Conservation (phyloP, 1,139 yeast genomes). For the Insectozyma bohioensis region DNA sequence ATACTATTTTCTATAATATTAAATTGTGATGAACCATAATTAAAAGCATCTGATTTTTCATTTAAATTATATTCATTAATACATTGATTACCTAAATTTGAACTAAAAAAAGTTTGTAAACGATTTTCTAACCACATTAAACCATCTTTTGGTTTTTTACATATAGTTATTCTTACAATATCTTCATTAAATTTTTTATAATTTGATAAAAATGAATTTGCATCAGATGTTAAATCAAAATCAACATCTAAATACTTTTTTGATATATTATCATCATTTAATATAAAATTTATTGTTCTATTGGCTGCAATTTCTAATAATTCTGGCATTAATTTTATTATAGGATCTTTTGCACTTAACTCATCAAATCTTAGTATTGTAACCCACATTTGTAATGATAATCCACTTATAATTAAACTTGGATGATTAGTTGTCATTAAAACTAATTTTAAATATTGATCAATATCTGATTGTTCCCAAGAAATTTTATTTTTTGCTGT, state of each 20-base stretch:
- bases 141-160: constrained; percentile 82
- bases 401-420: constrained; percentile 85
- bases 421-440: constrained; percentile 80
- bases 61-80: constrained; percentile 55
- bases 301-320: constrained; percentile 77
- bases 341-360: constrained; percentile 50
- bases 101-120: constrained; percentile 69
- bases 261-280: constrained; percentile 63
- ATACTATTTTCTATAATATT: constrained; percentile 86
- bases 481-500: constrained; percentile 38
- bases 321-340: constrained; percentile 57
- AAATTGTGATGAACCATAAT: constrained; percentile 79
- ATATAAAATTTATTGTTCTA: constrained; percentile 72
- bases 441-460: constrained; percentile 69
- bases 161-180: constrained; percentile 81
- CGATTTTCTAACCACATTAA: constrained; percentile 78
- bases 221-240: constrained; percentile 85
- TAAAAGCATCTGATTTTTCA: constrained; percentile 67
- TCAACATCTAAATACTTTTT: constrained; percentile 73
- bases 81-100: constrained; percentile 69
- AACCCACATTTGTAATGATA: constrained; percentile 94
- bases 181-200: constrained; percentile 87
- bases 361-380: constrained; percentile 82
- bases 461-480: constrained; percentile 56
- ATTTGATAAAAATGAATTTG: constrained; percentile 72